These are phyloP conservation scores for Clavulina sp. DNA, from an alignment of 768 basidiomycete species.

Conservation along the genomic window DNA sequence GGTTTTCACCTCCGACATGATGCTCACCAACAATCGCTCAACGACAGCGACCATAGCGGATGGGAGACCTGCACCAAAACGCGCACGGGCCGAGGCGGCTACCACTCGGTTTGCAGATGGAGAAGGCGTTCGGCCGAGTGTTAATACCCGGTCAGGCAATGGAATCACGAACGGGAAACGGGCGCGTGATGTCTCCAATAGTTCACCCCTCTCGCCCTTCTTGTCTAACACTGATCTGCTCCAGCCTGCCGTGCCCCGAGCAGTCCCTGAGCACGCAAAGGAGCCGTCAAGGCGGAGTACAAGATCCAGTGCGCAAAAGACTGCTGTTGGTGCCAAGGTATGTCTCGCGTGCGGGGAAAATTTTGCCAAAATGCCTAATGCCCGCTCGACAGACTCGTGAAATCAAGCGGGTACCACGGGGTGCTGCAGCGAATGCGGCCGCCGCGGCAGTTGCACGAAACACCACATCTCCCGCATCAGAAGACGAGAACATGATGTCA, in stretches of 20 bases:
- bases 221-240: neutral
- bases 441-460: neutral
- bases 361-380: conserved; percentile 21
- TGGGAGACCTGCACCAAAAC: neutral
- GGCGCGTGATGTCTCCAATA: too few relatives aligned
- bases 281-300: conserved; percentile 23
- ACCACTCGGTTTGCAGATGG: conserved; percentile 16
- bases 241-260: neutral
- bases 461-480: neutral
- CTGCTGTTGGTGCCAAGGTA: neutral
- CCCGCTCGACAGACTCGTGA: conserved; percentile 41
- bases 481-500: neutral
- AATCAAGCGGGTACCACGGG: too few relatives aligned
- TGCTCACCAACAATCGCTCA: neutral
- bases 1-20: neutral
- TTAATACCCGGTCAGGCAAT: conserved; percentile 26
- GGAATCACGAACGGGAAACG: too few relatives aligned
- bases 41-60: neutral
- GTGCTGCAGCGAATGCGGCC: neutral
- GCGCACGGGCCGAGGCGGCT: neutral
- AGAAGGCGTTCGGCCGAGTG: too few relatives aligned
- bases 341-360: neutral
- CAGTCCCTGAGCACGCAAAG: neutral
- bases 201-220: neutral
- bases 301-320: neutral